These are phyloP conservation scores for Calonectria honghensis DNA, from an alignment of 2,329 filamentous ascomycete genomes.

Conservation along the genomic window DNA sequence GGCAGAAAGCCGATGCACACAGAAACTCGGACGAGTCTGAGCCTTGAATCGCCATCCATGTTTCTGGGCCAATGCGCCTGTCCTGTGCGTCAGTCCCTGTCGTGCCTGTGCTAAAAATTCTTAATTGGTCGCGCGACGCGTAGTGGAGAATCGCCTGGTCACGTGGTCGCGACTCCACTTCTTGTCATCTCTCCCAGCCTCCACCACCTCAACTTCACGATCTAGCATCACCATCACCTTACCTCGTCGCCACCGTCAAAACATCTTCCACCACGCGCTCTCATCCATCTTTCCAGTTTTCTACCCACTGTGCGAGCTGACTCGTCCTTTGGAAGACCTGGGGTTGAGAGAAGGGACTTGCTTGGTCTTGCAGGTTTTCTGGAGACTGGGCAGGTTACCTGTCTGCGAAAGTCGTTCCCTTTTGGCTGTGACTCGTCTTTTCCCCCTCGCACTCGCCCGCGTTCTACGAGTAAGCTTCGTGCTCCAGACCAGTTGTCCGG, in stretches of 20 bases:
- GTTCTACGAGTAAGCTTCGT: constrained; percentile 14
- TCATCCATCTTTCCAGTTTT: constrained; percentile 29
- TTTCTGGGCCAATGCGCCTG: background rate
- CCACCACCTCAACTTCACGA: background rate
- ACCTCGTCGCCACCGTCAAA: constrained; percentile 1
- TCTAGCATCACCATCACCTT: constrained; percentile 4
- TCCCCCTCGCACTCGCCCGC: background rate
- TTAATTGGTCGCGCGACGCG: constrained; percentile 4
- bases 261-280: constrained; percentile 16
- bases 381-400: constrained; percentile 27
- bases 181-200: constrained; percentile 4
- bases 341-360: constrained; percentile 32
- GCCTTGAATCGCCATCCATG: background rate
- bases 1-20: background rate
- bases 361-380: constrained; percentile 30
- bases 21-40: background rate
- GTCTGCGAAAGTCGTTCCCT: constrained; percentile 27
- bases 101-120: background rate
- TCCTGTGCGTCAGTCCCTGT: background rate
- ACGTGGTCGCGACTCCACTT: background rate
- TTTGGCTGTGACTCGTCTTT: background rate
- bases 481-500: constrained; percentile 15
- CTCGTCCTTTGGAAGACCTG: constrained; percentile 33
- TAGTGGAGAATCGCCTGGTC: background rate
- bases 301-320: constrained; percentile 37